phyloP scores from a whole-genome alignment of 495 filamentous ascomycete genomes.

The Penicillium riverlandense region DNA sequence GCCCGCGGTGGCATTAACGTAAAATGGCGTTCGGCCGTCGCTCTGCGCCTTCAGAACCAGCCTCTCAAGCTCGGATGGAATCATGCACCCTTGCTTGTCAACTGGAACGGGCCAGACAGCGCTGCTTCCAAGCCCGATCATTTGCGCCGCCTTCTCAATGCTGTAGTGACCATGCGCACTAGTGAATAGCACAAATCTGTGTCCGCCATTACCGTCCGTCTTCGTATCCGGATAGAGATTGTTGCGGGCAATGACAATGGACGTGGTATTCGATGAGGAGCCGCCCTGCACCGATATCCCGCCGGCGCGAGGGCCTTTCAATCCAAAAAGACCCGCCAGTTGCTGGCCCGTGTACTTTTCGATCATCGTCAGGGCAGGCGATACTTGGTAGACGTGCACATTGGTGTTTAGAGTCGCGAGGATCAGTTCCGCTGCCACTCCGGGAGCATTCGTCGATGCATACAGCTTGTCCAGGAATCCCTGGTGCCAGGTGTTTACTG shows the following conservation, averaged over 20 bases:
- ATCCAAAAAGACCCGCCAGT: slow-evolving; percentile 71
- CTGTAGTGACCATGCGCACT: slow-evolving; percentile 86
- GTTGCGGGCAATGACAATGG: slow-evolving; percentile 85
- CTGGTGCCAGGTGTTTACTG: slow-evolving; percentile 94
- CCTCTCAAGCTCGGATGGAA: slow-evolving; percentile 52
- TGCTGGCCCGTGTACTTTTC: slow-evolving; percentile 67
- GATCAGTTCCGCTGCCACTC: slow-evolving; percentile 74
- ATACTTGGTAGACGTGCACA: slow-evolving; percentile 83
- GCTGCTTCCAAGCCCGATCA: slow-evolving; percentile 71
- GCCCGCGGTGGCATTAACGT: slow-evolving; percentile 91
- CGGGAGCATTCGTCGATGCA: slow-evolving; percentile 76
- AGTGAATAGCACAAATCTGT: slow-evolving; percentile 78
- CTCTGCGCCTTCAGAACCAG: slow-evolving; percentile 49
- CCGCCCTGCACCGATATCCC: slow-evolving; percentile 87
- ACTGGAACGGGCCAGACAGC: slow-evolving; percentile 70
- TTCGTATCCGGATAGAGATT: slow-evolving; percentile 73
- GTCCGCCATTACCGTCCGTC: slow-evolving; percentile 53
- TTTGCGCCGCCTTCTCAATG: slow-evolving; percentile 86
- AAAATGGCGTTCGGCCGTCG: slow-evolving; percentile 75
- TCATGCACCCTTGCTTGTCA: slow-evolving; percentile 66
- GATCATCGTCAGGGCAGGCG: slow-evolving; percentile 77
- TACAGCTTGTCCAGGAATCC: slow-evolving; percentile 94
- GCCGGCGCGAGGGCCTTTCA: slow-evolving; percentile 65
- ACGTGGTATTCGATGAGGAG: slow-evolving; percentile 76
- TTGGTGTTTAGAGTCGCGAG: slow-evolving; percentile 85